phyloP scores from a whole-genome alignment of 2,329 filamentous ascomycete species.

The Westerdykella aurantiaca region DNA sequence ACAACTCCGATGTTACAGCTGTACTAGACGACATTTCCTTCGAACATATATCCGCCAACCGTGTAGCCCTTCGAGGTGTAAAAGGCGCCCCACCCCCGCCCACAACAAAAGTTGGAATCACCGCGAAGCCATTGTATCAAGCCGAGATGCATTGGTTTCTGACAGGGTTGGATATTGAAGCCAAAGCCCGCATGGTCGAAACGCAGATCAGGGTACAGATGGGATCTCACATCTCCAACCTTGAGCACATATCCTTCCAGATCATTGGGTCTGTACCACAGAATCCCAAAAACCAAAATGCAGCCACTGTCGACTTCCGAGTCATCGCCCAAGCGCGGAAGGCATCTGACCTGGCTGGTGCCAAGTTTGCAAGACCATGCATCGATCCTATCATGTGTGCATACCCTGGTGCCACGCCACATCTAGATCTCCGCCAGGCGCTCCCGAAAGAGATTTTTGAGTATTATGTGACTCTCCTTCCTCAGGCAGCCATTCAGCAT shows the following conservation, averaged over 20 bases:
- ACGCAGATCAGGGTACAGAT: constrained; percentile 30
- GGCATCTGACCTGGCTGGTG: constrained; percentile 28
- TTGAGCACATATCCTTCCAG: constrained; percentile 33
- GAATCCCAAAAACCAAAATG: constrained; percentile 42
- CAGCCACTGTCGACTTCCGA: constrained; percentile 46
- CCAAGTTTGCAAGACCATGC: constrained; percentile 38
- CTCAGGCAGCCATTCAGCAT: constrained; percentile 21
- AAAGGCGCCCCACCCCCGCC: constrained; percentile 22
- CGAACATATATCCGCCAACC: constrained; percentile 46
- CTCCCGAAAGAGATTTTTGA: constrained; percentile 39
- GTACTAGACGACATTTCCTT: constrained; percentile 48
- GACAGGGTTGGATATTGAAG: constrained; percentile 40
- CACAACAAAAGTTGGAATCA: constrained; percentile 42
- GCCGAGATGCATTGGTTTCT: constrained; percentile 44
- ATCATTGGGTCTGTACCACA: constrained; percentile 36
- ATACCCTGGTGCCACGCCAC: constrained; percentile 42
- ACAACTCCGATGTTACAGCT: constrained; percentile 53
- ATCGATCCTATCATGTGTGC: constrained; percentile 41
- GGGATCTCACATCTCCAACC: constrained; percentile 32
- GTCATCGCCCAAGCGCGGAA: constrained; percentile 44
- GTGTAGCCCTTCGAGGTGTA: constrained; percentile 45
- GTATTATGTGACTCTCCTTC: constrained; percentile 38
- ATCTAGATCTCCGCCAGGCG: constrained; percentile 37
- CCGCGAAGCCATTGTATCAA: constrained; percentile 42
- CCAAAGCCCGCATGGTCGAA: constrained; percentile 43